Base-by-base conservation (phyloP, 169 alveolate genomes). In the Ichthyophthirius multifiliis region DNA sequence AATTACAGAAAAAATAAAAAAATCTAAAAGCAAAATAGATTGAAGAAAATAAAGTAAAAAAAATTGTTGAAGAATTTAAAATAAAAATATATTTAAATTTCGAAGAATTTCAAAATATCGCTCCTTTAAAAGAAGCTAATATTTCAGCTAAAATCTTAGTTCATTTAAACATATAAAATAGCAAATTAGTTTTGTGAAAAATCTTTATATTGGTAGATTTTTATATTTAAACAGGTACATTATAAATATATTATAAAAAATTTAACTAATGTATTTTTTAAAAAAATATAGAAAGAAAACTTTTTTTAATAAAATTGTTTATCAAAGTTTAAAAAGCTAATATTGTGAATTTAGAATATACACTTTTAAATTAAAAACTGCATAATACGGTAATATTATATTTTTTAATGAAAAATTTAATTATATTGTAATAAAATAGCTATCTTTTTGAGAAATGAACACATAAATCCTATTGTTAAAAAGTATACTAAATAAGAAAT, bases 81-180 rank as follows among this genome's bases (percentile, higher is more conserved):
- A 23, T 37, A 23, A 67, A 67, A 44, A 32, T 35, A 15, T 47
- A 67, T 23, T 41, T 67, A 67, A 62, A 67, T 67, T 47, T 47
- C 9, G 62, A 37, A 1, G 77, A 67, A 41, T 67, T 37, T 39
- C 35, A 44, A 67, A 18, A 34, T 16, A n/a, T 62, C 30, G 62
- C 35, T 15, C 77, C 77, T 41, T 67, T 67, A 67, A 62, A 35
- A 7, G 77, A 67, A 20, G 77, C 77, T 12, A 35, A 39, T n/a
- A 0, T 18, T 20, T 41, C 41, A 18, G 77, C 77, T 2, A 37
- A 39, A 7, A 41, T 37, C 35, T 6, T 67, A 1, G 41, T 67
- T 3, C 39, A 67, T 44, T 15, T 44, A n/a, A 37, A 67, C 9
- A 12, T 67, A 2, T 18, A 12, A 13, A 9, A 23, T n/a, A 47